Conservation (phyloP, 306 rosid genomes). For the Malus orientalis region DNA sequence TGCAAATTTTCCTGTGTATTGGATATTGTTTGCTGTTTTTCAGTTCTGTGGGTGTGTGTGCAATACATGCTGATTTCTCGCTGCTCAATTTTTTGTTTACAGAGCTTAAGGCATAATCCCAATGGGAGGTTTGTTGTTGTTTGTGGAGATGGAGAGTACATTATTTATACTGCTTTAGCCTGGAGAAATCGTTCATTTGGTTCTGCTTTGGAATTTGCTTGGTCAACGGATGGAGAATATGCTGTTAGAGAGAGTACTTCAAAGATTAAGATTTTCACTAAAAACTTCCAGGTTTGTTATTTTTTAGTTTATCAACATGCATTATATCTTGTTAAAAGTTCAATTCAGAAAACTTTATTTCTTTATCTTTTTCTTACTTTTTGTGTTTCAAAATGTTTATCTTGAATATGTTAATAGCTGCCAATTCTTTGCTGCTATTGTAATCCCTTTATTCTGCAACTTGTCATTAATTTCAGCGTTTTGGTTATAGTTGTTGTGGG, state of each 20-base stretch:
- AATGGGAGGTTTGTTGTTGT: slow-evolving; percentile 99
- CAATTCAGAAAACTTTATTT: background rate
- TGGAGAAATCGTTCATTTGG: slow-evolving; percentile 99
- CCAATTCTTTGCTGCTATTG: background rate
- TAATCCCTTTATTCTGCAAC: background rate
- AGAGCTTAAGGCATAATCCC: slow-evolving; percentile 95
- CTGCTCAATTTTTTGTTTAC: slow-evolving; percentile 16
- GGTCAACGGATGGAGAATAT: slow-evolving; percentile 96
- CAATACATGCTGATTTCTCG: slow-evolving; percentile 3
- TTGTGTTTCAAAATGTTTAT: background rate
- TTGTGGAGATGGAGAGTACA: slow-evolving; percentile 98
- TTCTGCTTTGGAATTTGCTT: slow-evolving; percentile 89
- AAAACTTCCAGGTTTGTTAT: slow-evolving; percentile 79
- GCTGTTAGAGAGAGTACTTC: slow-evolving; percentile 97
- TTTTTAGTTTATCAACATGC: background rate
- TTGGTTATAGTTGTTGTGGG: slow-evolving; percentile 6
- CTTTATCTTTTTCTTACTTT: background rate
- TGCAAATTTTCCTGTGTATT: background rate
- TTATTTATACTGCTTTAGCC: slow-evolving; percentile 94
- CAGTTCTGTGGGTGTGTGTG: background rate
- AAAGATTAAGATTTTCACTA: slow-evolving; percentile 84
- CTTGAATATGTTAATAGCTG: slow-evolving; percentile 2
- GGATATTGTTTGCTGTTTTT: background rate
- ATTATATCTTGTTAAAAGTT: background rate
- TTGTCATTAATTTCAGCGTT: background rate